Conservation (phyloP, 371 early-diverging fungal species). For the Apophysomyces trapeziformis region DNA sequence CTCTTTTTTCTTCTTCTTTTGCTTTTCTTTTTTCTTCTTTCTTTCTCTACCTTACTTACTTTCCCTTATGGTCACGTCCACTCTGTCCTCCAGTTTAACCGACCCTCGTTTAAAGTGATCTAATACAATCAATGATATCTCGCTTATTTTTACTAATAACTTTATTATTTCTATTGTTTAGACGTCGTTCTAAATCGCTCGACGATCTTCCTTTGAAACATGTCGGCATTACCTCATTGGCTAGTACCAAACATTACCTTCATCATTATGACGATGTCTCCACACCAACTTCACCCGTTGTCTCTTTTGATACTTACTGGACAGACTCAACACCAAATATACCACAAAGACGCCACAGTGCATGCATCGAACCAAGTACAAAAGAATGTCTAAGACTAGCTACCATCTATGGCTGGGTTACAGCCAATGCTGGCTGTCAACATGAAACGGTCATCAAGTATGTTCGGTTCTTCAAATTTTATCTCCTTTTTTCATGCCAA, state of each 20-base stretch:
- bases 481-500: slow-evolving; percentile 10
- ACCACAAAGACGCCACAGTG: slow-evolving; percentile 52
- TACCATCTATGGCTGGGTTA: slow-evolving; percentile 64
- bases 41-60: slow-evolving; percentile 9
- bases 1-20: slow-evolving; percentile 2
- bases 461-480: slow-evolving; percentile 13
- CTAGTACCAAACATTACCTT: slow-evolving; percentile 1
- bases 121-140: no score
- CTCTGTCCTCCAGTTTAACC: slow-evolving; percentile 9
- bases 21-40: slow-evolving; percentile 16
- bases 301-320: slow-evolving; percentile 9
- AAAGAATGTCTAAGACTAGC: slow-evolving; percentile 55
- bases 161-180: slow-evolving; percentile 17
- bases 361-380: slow-evolving; percentile 45
- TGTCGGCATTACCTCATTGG: not conserved
- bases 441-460: slow-evolving; percentile 8
- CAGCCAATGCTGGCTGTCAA: slow-evolving; percentile 19
- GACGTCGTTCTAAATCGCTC: slow-evolving; percentile 48
- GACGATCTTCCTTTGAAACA: slow-evolving; percentile 31
- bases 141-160: not conserved
- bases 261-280: slow-evolving; percentile 18
- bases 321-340: slow-evolving; percentile 6
- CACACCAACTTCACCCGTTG: slow-evolving; percentile 26
- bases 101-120: slow-evolving; percentile 7
- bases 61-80: slow-evolving; percentile 5